These are phyloP conservation scores for Circinella umbellata DNA, from an alignment of 371 early-diverging fungal species.

Conservation along the genomic window DNA sequence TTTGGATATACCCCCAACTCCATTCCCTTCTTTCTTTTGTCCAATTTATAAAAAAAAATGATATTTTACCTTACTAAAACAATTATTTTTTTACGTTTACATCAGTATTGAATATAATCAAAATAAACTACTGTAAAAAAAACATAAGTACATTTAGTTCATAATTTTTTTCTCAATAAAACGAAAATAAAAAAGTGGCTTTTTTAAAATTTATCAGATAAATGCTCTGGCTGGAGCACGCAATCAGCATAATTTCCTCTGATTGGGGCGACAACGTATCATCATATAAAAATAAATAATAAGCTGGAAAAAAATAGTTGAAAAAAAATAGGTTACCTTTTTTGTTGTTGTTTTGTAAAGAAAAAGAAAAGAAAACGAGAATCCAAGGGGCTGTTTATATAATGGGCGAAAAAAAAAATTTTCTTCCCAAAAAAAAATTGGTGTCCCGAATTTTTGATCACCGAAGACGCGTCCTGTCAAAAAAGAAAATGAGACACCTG, in stretches of 20 bases:
- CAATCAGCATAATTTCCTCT: slow-evolving; percentile 12
- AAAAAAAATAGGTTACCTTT: no score
- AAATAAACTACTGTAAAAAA: neutral
- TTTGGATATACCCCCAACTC: neutral
- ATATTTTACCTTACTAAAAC: slow-evolving; percentile 1
- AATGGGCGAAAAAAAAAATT: no score
- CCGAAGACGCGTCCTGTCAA: no score
- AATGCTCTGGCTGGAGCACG: slow-evolving; percentile 11
- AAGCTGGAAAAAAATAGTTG: neutral
- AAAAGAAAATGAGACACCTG: no score
- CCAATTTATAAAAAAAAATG: neutral
- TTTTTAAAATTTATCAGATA: neutral
- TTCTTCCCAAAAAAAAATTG: no score
- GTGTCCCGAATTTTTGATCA: no score
- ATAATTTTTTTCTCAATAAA: neutral
- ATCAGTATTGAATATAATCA: no score
- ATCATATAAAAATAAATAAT: neutral
- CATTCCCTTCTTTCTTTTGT: neutral
- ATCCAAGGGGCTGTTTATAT: no score
- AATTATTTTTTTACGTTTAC: no score
- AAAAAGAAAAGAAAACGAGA: no score
- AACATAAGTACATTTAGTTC: neutral
- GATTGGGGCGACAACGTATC: slow-evolving; percentile 10
- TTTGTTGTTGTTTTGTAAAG: no score
- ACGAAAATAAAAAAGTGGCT: neutral